Evolutionary conservation across 352 stramenopile genomes (phyloP).

Genomic region (Globisporangium nunn): DNA sequence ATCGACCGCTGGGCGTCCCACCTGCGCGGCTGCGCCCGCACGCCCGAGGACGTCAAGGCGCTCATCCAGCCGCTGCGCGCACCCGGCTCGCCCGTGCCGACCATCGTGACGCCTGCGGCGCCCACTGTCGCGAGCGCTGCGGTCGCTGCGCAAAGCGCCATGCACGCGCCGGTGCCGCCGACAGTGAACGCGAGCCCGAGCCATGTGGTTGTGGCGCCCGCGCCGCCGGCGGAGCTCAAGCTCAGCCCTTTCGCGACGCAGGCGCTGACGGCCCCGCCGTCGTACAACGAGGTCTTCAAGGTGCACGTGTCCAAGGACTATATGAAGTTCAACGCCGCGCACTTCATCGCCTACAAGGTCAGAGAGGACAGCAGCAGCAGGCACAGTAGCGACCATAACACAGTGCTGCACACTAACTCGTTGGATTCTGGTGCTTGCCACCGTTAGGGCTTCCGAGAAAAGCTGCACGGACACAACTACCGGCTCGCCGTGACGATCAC

Average conservation of each 20-base stretch:
- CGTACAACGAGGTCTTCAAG: conserved; percentile 77
- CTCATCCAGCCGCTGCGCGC: conserved; percentile 62
- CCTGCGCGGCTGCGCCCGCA: conserved; percentile 67
- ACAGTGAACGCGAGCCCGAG: background rate
- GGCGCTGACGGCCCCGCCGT: conserved; percentile 1
- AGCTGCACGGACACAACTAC: conserved; percentile 98
- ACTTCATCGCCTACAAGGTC: conserved; percentile 89
- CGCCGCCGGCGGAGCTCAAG: background rate
- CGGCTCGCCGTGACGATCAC: conserved; percentile 88
- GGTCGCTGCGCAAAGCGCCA: background rate
- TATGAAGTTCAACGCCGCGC: conserved; percentile 89
- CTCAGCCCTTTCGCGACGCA: conserved; percentile 9
- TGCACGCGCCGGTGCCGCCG: too few species aligned
- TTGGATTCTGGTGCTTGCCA: conserved; percentile 1
- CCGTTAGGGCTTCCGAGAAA: conserved; percentile 89
- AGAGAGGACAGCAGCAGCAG: background rate
- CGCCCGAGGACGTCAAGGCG: conserved; percentile 64
- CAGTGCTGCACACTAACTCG: background rate
- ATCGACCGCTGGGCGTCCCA: conserved; percentile 80
- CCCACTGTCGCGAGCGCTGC: background rate
- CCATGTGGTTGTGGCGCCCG: background rate
- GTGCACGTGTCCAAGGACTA: conserved; percentile 88
- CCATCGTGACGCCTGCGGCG: background rate
- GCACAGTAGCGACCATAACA: too few species aligned
- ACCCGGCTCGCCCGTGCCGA: background rate